Percentiles rank a stretch among this genome's conserved stretches.
These are phyloP conservation scores for Aspergillus fijiensis DNA, from an alignment of 2,329 filamentous ascomycete genomes.

Conservation along the genomic window DNA sequence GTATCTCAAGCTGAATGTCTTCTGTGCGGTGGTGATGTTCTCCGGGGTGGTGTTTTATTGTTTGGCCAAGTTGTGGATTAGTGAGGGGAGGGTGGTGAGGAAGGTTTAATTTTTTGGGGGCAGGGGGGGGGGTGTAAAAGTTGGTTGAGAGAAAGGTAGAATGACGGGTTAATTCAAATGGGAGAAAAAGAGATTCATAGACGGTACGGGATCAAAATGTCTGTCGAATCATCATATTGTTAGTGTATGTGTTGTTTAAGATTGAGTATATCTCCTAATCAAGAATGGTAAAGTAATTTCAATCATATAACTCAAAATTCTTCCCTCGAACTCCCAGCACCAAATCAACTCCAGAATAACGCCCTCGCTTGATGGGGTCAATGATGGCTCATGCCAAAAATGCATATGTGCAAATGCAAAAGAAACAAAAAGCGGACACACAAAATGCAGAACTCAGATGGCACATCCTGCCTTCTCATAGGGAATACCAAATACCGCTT, in stretches of 20 bases:
- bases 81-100: conserved; percentile 22
- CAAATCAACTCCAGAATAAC: conserved; percentile 3
- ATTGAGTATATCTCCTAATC: no score
- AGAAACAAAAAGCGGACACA: not conserved
- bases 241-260: no score
- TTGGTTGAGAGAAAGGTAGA: not conserved
- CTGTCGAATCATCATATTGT: no score
- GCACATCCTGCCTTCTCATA: no score
- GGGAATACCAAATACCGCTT: no score
- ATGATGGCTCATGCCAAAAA: not conserved
- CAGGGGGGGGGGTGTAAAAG: conserved; percentile 17
- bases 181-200: not conserved
- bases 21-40: conserved; percentile 29
- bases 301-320: not conserved
- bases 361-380: conserved; percentile 27
- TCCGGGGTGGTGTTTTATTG: conserved; percentile 25
- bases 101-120: conserved; percentile 19
- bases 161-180: not conserved
- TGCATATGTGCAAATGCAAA: conserved; percentile 4
- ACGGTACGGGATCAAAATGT: no score
- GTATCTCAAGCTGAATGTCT: conserved; percentile 28
- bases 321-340: not conserved
- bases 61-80: conserved; percentile 23
- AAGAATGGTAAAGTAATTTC: conserved; percentile 2
- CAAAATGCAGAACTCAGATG: no score